Evolutionary conservation across 129 eudicot species (phyloP).

Genomic region (Artemisia argyi): DNA sequence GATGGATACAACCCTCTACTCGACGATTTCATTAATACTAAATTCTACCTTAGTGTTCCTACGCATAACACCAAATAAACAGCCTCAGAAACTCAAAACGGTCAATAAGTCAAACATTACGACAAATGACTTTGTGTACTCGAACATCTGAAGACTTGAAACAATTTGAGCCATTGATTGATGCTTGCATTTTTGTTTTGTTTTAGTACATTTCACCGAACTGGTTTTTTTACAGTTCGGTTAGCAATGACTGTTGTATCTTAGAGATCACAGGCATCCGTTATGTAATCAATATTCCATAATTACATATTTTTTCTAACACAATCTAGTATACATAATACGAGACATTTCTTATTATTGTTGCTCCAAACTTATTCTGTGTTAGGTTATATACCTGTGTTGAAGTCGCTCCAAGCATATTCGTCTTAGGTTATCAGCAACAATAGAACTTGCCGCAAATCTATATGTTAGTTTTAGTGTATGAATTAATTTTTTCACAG

Average conservation of each 20-base stretch:
- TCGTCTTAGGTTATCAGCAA: too few relatives aligned
- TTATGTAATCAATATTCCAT: not conserved
- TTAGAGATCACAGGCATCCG: conserved; percentile 1
- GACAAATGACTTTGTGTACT: not conserved
- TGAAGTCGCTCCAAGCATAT: too few relatives aligned
- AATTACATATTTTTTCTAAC: not conserved
- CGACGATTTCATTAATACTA: conserved; percentile 94
- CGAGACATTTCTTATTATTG: not conserved
- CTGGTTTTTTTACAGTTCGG: too few relatives aligned
- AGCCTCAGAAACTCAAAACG: not conserved
- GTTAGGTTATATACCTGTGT: too few relatives aligned
- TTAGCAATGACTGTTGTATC: conserved; percentile 7
- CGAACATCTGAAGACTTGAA: not conserved
- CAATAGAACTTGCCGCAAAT: too few relatives aligned
- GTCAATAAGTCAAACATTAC: not conserved
- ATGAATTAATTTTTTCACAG: too few relatives aligned
- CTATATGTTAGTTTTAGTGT: too few relatives aligned
- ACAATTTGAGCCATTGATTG: not conserved
- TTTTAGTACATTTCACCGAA: not conserved
- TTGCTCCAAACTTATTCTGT: not conserved
- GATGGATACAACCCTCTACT: conserved; percentile 96
- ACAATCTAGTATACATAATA: not conserved
- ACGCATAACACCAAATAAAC: conserved; percentile 82
- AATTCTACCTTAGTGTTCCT: conserved; percentile 88
- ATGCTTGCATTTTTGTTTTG: not conserved